Evolutionary conservation across 305 asterid genomes (phyloP).

Genomic region (Coffea humblotiana): DNA sequence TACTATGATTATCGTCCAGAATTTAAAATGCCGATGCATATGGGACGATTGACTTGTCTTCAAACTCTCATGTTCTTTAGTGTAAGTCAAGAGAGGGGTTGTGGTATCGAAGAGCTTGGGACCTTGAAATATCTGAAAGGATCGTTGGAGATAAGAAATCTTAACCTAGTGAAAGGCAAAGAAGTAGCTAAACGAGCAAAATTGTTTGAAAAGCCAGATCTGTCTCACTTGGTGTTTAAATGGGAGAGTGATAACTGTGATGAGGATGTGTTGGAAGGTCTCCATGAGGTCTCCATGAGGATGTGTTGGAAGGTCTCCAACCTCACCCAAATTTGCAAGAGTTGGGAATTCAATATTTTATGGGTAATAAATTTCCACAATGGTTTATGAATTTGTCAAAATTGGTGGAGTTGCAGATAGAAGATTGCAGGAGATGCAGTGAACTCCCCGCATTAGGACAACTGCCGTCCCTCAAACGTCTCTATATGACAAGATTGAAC

Average conservation of each 20-base stretch:
- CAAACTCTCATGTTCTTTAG: not conserved
- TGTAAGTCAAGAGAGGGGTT: slow-evolving; percentile 12
- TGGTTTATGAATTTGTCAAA: too few species aligned
- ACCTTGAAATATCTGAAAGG: too few species aligned
- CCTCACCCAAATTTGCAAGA: slow-evolving; percentile 20
- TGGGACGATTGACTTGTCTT: not conserved
- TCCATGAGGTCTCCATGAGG: not conserved
- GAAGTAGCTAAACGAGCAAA: slow-evolving; percentile 24
- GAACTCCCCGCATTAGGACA: too few species aligned
- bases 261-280: slow-evolving; percentile 24
- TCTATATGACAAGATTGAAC: too few species aligned
- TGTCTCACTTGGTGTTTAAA: not conserved
- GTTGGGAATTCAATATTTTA: too few species aligned
- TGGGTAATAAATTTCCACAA: too few species aligned
- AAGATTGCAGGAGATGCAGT: too few species aligned
- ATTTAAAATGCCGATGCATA: not conserved
- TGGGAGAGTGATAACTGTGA: not conserved
- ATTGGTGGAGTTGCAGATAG: too few species aligned
- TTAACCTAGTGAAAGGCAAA: slow-evolving; percentile 21
- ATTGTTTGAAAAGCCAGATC: slow-evolving; percentile 12
- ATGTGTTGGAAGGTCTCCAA: slow-evolving; percentile 36
- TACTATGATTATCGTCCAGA: not conserved
- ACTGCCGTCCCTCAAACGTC: too few species aligned
- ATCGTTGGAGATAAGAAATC: too few species aligned
- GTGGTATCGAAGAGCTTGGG: too few species aligned